Percentiles rank a stretch among this genome's conserved stretches.
These are phyloP conservation scores for Apostasia ramifera DNA, from an alignment of 106 monocot species.

Conservation along the genomic window DNA sequence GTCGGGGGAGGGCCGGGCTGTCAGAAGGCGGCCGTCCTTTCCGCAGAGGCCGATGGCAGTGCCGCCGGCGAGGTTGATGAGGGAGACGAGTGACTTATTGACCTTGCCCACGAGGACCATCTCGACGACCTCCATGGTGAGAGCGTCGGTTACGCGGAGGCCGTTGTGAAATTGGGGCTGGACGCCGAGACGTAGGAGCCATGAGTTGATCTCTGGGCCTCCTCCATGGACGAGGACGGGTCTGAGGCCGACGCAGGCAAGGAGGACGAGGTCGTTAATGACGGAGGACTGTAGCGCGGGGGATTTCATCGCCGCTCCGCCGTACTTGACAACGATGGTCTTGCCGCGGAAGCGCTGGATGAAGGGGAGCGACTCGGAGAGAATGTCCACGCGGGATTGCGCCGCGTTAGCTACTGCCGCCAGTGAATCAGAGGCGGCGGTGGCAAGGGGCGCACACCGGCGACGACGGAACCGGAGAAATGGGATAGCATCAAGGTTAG, in stretches of 20 bases:
- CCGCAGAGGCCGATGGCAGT: constrained; percentile 86
- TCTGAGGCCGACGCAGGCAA: constrained; percentile 83
- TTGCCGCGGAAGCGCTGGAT: constrained; percentile 88
- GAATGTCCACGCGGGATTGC: constrained; percentile 69
- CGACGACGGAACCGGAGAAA: neutral
- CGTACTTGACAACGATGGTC: constrained; percentile 94
- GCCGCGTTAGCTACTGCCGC: constrained; percentile 14
- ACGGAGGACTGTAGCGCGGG: constrained; percentile 50
- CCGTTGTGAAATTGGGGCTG: constrained; percentile 72
- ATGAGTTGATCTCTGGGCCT: constrained; percentile 85
- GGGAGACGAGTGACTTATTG: constrained; percentile 83
- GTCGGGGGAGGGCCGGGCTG: constrained; percentile 60
- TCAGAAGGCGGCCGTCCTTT: constrained; percentile 72
- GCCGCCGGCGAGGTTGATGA: constrained; percentile 69
- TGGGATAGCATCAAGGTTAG: neutral
- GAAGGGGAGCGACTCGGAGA: constrained; percentile 89
- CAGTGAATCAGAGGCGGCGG: constrained; percentile 1
- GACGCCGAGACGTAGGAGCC: constrained; percentile 59
- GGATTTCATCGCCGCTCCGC: constrained; percentile 92
- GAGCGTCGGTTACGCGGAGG: constrained; percentile 85
- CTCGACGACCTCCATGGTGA: constrained; percentile 95
- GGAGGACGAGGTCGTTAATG: constrained; percentile 78
- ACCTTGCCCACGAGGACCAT: constrained; percentile 95
- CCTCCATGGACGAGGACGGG: constrained; percentile 91
- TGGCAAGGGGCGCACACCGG: neutral